Base-by-base conservation (phyloP, 2,329 filamentous ascomycete species). In the Diaporthe sp. region DNA sequence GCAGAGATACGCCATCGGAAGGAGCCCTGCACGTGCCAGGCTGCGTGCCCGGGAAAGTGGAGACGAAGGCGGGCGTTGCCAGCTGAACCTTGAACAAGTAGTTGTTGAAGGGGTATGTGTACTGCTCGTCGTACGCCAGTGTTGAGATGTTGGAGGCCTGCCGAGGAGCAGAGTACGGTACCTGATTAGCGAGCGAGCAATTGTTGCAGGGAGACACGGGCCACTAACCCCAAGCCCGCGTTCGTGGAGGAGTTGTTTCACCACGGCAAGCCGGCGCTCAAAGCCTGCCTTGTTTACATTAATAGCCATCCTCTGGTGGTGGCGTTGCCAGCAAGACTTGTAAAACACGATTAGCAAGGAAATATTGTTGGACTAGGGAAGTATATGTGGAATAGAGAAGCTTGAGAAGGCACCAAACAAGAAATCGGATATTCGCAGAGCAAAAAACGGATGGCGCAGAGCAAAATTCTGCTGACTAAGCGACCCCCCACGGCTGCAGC, bases 31-130 rank as follows among this genome's bases (percentile, higher is more conserved):
- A 69, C 0, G 77, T 79, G 19, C 77, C 76, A 17, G 77, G 75
- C 28, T 69, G 67, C 25, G 76, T 72, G 6, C 50, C 64, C n/a
- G 77, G 72, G 30, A 80, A 78, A 0, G 40, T 60, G 6, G 71
- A 45, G 2, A 74, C 42, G 1, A 52, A 12, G 13, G 76, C 76
- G 3, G 79, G 78, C 2, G 22, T 25, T 15, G 61, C 58, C 8
- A 80, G 69, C 9, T 77, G 73, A 35, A 81, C 76, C 38, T 78
- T 77, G 75, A 77, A 78, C 57, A 81, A 61, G 76, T 76, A 79
- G 75, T 81, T 79, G 73, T 82, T 78, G 75, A 75, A 78, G 42
- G 74, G 70, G 64, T 77, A 78, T 64, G 70, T n/a, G 13, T 69
- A 71, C 10, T 78, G 19, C 42, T 77, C 73, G 45, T 75, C 61